Evolutionary conservation across 768 basidiomycete species (phyloP).

Genomic region (Termitomyces sp.): DNA sequence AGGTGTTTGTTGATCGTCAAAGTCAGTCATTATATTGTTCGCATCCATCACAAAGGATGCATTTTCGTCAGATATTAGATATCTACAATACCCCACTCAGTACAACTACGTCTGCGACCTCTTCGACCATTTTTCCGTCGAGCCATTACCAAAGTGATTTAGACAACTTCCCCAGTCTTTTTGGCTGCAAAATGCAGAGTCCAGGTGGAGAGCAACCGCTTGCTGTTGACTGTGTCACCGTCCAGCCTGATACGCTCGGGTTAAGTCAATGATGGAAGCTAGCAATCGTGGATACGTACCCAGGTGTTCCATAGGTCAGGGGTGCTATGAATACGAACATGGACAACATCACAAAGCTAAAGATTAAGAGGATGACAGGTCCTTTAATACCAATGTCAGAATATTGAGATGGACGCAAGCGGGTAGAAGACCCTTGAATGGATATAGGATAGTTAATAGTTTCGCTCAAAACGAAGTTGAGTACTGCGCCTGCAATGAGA

Average conservation of each 20-base stretch:
- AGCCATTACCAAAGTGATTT: not conserved
- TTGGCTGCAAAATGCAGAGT: slow-evolving; percentile 90
- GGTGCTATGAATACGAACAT: slow-evolving; percentile 78
- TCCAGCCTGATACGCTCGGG: slow-evolving; percentile 50
- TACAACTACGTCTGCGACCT: slow-evolving; percentile 4
- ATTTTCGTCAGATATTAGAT: slow-evolving; percentile 3
- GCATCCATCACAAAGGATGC: not conserved
- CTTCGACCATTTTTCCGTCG: not conserved
- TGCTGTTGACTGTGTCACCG: slow-evolving; percentile 78
- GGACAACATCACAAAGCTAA: slow-evolving; percentile 53
- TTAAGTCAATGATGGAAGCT: slow-evolving; percentile 13
- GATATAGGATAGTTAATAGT: slow-evolving; percentile 91
- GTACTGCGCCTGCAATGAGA: slow-evolving; percentile 85
- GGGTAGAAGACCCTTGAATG: slow-evolving; percentile 60
- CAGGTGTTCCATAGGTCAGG: slow-evolving; percentile 93
- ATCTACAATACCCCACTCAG: slow-evolving; percentile 12
- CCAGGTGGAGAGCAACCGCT: slow-evolving; percentile 84
- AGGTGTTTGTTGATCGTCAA: slow-evolving; percentile 3
- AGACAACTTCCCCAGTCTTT: slow-evolving; percentile 36
- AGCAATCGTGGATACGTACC: slow-evolving; percentile 44
- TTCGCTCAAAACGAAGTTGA: slow-evolving; percentile 88
- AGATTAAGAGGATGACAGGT: slow-evolving; percentile 53
- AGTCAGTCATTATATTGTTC: not conserved
- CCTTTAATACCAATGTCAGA: slow-evolving; percentile 79
- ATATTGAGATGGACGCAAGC: slow-evolving; percentile 46